Base-by-base conservation (phyloP, 257 asterid genomes). In the Verbascum thapsus region DNA sequence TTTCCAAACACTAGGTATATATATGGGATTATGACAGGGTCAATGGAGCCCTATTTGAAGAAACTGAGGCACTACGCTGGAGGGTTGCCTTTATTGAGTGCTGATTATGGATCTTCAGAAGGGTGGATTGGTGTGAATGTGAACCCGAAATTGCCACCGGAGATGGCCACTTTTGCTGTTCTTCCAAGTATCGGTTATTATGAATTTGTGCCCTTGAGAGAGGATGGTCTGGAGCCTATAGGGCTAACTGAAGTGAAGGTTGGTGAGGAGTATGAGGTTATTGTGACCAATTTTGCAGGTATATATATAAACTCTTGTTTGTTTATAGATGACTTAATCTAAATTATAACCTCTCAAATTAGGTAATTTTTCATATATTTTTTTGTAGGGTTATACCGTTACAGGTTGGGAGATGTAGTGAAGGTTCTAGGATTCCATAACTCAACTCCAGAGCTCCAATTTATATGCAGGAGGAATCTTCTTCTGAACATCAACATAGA, bases 41-140 rank as follows among this genome's bases (percentile, higher is more conserved):
- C 97, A 0, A 89, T 89, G 97, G 95, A 87, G 61, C 94, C 91
- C 15, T 89, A 89, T 51, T 57, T 84, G 44, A 74, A 64, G 30
- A 89, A 87, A 45, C 8, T 89, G 66, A 75, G 97, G 74, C 95
- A 86, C 32, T 89, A 86, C 32, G 95, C 86, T 8, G 91, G 91
- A 44, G 89, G 77, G 18, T 39, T 86, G 22, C 91, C 95, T 6
- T 51, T 89, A 18, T 35, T 87, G 6, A 89, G 97, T 68, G 97
- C 94, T 17, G 97, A 89, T 70, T 89, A 87, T 37, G 97, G 97
- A 3, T 69, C 97, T 39, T 89, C 97, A 10, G 97, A 89, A 70
- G 97, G 97, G 23, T 89, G 97, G 97, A 72, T 89, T 60, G 95
- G 88, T 3, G 97, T 80, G 0, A 89, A 89, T 61, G 84, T 84